phyloP scores from a whole-genome alignment of 768 basidiomycete genomes.

The Boletus patriciae region DNA sequence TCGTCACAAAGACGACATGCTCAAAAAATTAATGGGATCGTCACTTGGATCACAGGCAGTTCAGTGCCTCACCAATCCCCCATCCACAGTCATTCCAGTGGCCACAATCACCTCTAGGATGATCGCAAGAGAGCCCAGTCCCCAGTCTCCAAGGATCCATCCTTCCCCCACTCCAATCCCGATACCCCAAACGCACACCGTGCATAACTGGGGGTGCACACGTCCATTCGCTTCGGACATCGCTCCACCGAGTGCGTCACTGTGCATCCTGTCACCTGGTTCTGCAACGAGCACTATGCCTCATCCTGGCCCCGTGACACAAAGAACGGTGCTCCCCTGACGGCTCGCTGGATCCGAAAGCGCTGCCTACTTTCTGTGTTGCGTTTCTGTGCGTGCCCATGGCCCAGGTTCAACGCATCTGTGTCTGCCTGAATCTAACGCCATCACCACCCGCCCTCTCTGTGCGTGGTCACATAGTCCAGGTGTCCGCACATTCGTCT shows the following conservation, averaged over 20 bases:
- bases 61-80: constrained; percentile 30
- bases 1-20: constrained; percentile 28
- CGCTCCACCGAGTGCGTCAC: constrained; percentile 38
- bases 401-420: constrained; percentile 28
- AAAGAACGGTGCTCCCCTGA: constrained; percentile 4
- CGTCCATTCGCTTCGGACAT: constrained; percentile 35
- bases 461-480: constrained; percentile 23
- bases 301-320: background rate
- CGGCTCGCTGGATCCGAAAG: constrained; percentile 34
- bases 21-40: constrained; percentile 32
- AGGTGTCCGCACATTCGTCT: constrained; percentile 12
- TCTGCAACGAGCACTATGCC: constrained; percentile 14
- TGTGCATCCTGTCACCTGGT: constrained; percentile 24
- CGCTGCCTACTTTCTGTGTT: constrained; percentile 13
- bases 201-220: constrained; percentile 25
- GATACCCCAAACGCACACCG: constrained; percentile 27
- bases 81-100: constrained; percentile 24
- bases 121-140: constrained; percentile 16
- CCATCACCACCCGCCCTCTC: constrained; percentile 19
- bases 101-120: constrained; percentile 10
- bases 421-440: constrained; percentile 2
- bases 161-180: constrained; percentile 42
- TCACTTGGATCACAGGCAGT: constrained; percentile 29
- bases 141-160: constrained; percentile 43
- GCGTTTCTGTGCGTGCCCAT: constrained; percentile 38